Percentiles rank a stretch among this genome's conserved stretches.
These are phyloP conservation scores for Mallotus japonicus DNA, from an alignment of 441 rosid genomes.

Conservation along the genomic window DNA sequence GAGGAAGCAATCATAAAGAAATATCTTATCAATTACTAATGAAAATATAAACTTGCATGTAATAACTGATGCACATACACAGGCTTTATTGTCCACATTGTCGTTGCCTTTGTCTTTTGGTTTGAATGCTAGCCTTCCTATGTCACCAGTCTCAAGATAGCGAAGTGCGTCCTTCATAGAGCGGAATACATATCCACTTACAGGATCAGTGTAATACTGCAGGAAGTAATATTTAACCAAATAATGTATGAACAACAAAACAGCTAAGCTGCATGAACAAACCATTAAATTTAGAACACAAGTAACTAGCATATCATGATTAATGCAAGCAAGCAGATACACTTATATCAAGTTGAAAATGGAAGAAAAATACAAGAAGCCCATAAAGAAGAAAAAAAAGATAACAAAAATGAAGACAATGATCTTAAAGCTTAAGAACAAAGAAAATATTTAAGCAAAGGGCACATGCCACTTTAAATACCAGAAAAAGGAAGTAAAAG, in stretches of 20 bases:
- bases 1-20: slow-evolving; percentile 6
- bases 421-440: not conserved
- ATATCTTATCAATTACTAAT: slow-evolving; percentile 9
- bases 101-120: slow-evolving; percentile 38
- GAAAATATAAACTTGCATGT: slow-evolving; percentile 9
- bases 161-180: slow-evolving; percentile 77
- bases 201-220: slow-evolving; percentile 83
- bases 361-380: not conserved
- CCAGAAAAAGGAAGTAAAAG: slow-evolving; percentile 19
- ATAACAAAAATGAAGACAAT: not conserved
- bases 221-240: slow-evolving; percentile 23
- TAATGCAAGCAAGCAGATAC: not conserved
- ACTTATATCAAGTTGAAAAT: not conserved
- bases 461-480: not conserved
- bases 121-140: slow-evolving; percentile 60
- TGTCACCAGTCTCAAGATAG: slow-evolving; percentile 62
- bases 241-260: not conserved
- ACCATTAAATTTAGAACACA: slow-evolving; percentile 16
- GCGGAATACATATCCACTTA: slow-evolving; percentile 66
- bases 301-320: not conserved
- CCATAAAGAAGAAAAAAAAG: slow-evolving; percentile 3
- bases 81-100: slow-evolving; percentile 40
- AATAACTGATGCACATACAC: slow-evolving; percentile 40
- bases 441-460: slow-evolving; percentile 4
- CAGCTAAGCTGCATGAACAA: slow-evolving; percentile 4